These are phyloP conservation scores for Mikania micrantha DNA, from an alignment of 129 eudicot genomes.

Conservation along the genomic window DNA sequence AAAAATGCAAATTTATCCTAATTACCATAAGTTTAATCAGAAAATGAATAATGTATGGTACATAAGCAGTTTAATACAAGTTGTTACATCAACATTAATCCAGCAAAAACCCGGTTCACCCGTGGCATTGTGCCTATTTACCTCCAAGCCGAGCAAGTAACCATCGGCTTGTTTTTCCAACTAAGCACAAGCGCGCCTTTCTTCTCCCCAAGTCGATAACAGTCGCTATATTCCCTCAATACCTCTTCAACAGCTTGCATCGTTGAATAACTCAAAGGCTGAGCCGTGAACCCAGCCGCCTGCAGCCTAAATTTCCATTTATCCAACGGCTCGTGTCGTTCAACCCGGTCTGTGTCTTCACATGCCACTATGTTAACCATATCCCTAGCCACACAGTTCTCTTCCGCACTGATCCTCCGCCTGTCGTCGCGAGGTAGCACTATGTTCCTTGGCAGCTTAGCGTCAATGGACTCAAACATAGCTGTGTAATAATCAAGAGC, in stretches of 20 bases:
- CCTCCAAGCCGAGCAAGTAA: conserved; percentile 56
- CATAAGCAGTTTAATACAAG: background rate
- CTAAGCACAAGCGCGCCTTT: conserved; percentile 41
- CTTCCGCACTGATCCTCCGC: conserved; percentile 49
- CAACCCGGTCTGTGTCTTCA: conserved; percentile 48
- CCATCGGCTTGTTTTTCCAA: conserved; percentile 49
- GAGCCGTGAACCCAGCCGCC: conserved; percentile 43
- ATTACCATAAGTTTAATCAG: background rate
- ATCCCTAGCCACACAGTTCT: conserved; percentile 53
- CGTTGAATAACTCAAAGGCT: conserved; percentile 34
- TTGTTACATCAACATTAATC: background rate
- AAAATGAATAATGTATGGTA: background rate
- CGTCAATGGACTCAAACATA: conserved; percentile 56
- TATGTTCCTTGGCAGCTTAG: conserved; percentile 32
- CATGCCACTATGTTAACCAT: conserved; percentile 55
- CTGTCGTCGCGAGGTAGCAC: conserved; percentile 32
- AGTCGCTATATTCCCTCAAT: conserved; percentile 34
- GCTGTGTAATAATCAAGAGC: conserved; percentile 54
- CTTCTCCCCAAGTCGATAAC: conserved; percentile 25
- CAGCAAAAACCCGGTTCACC: too few relatives aligned
- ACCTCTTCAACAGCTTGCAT: conserved; percentile 11
- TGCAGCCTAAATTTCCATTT: conserved; percentile 52
- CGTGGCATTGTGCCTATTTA: background rate
- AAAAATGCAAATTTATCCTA: background rate
- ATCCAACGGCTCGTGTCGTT: conserved; percentile 51